Conservation (phyloP, 2,329 filamentous ascomycete species). For the Teratosphaeriaceae sp. region DNA sequence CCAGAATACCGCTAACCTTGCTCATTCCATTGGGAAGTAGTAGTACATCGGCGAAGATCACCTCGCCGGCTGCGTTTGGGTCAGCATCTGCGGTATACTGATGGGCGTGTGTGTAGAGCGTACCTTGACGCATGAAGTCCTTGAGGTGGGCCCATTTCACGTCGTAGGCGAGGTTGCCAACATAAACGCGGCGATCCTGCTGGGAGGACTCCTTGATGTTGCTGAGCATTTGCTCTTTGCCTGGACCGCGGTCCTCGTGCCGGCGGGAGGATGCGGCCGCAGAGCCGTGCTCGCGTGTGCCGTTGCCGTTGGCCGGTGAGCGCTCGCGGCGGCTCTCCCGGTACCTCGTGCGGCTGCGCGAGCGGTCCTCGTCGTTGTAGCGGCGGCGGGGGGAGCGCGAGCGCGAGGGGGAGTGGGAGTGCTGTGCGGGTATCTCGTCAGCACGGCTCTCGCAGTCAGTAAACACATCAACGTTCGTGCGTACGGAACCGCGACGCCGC, state of each 20-base stretch:
- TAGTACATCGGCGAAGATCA: slow-evolving; percentile 98
- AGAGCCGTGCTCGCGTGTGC: slow-evolving; percentile 34
- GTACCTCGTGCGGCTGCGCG: slow-evolving; percentile 21
- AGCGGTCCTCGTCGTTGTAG: slow-evolving; percentile 35
- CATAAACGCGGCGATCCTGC: slow-evolving; percentile 98
- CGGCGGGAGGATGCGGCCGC: slow-evolving; percentile 46
- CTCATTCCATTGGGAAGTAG: slow-evolving; percentile 99
- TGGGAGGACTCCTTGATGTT: slow-evolving; percentile 90
- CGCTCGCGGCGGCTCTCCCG: slow-evolving; percentile 41
- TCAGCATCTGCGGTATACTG: not conserved
- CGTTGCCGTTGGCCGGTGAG: slow-evolving; percentile 69
- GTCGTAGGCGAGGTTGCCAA: slow-evolving; percentile 98
- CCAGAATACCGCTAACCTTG: slow-evolving; percentile 98
- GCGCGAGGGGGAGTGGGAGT: slow-evolving; percentile 35
- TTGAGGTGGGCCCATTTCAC: slow-evolving; percentile 99
- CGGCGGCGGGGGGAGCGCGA: slow-evolving; percentile 53
- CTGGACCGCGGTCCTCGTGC: slow-evolving; percentile 74
- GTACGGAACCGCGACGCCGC: too few relatives aligned
- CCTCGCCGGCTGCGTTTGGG: slow-evolving; percentile 76
- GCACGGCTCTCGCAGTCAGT: not conserved
- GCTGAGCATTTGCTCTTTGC: slow-evolving; percentile 94
- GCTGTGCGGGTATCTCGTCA: slow-evolving; percentile 3
- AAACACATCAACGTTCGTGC: too few relatives aligned
- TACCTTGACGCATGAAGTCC: slow-evolving; percentile 99
- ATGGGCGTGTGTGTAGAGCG: slow-evolving; percentile 31